These are phyloP conservation scores for Xylariaceae sp. DNA, from an alignment of 2,329 filamentous ascomycete species.

Conservation along the genomic window DNA sequence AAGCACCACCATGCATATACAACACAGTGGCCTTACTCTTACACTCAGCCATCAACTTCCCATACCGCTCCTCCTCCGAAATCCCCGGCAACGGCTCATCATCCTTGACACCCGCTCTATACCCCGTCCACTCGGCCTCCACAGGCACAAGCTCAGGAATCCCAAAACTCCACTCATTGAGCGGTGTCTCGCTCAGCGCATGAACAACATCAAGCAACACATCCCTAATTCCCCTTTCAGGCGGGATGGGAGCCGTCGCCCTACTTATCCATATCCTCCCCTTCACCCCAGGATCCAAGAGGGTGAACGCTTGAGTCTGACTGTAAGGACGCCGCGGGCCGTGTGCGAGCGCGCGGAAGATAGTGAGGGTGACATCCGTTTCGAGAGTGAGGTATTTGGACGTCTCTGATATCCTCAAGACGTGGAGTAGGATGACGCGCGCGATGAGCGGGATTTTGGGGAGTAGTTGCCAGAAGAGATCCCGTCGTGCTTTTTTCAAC, in stretches of 20 bases:
- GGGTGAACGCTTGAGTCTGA: slow-evolving; percentile 53
- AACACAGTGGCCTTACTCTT: slow-evolving; percentile 62
- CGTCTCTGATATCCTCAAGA: slow-evolving; percentile 66
- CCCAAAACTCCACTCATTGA: slow-evolving; percentile 27
- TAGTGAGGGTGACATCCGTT: slow-evolving; percentile 68
- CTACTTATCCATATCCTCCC: slow-evolving; percentile 80
- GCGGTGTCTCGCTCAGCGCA: slow-evolving; percentile 42
- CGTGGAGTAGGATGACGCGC: slow-evolving; percentile 61
- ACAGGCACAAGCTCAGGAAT: slow-evolving; percentile 55
- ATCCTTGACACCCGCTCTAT: slow-evolving; percentile 52
- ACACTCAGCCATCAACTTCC: slow-evolving; percentile 64
- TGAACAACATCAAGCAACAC: slow-evolving; percentile 58
- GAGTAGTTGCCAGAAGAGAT: slow-evolving; percentile 36
- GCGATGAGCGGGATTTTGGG: slow-evolving; percentile 60
- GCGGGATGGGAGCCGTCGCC: slow-evolving; percentile 60
- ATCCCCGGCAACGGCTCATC: slow-evolving; percentile 53
- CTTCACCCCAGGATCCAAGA: slow-evolving; percentile 51
- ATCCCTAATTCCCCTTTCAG: slow-evolving; percentile 55
- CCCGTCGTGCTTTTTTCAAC: slow-evolving; percentile 19
- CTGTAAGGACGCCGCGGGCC: slow-evolving; percentile 51
- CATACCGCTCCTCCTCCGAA: slow-evolving; percentile 63
- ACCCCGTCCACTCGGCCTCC: slow-evolving; percentile 75
- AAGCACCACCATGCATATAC: slow-evolving; percentile 76
- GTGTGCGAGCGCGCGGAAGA: slow-evolving; percentile 65
- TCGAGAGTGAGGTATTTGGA: slow-evolving; percentile 75